Conservation (phyloP, 805 yeast species). For the Candida germanica region DNA sequence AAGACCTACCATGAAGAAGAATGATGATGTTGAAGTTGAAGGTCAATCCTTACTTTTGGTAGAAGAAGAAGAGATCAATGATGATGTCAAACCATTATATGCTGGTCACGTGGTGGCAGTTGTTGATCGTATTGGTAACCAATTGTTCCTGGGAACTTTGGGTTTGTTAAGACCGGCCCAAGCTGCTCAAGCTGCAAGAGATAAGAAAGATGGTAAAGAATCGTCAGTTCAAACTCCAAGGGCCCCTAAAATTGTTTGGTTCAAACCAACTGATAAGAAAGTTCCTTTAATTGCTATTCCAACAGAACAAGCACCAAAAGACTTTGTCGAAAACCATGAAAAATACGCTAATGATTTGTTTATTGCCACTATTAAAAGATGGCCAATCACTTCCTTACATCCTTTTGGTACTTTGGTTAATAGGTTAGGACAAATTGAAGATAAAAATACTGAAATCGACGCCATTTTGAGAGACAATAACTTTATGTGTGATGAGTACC, state of each 20-base stretch:
- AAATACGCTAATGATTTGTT: constrained; percentile 76
- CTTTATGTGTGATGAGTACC: constrained; percentile 76
- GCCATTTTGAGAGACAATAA: constrained; percentile 87
- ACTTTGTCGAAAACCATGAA: constrained; percentile 90
- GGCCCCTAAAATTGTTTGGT: constrained; percentile 96
- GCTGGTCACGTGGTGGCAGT: constrained; percentile 99
- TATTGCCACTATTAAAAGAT: constrained; percentile 93
- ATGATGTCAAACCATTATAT: constrained; percentile 87
- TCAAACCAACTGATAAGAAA: constrained; percentile 96
- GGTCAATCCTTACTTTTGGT: constrained; percentile 89
- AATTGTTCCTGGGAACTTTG: constrained; percentile 88
- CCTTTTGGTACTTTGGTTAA: constrained; percentile 94
- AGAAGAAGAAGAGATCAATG: constrained; percentile 94
- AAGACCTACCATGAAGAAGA: constrained; percentile 95
- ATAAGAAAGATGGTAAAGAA: constrained; percentile 45
- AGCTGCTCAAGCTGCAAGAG: constrained; percentile 79
- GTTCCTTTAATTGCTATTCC: constrained; percentile 98
- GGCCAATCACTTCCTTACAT: constrained; percentile 98
- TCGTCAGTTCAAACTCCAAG: constrained; percentile 42
- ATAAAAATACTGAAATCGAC: constrained; percentile 74
- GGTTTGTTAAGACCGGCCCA: constrained; percentile 95
- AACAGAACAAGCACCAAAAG: constrained; percentile 95
- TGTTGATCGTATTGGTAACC: constrained; percentile 96
- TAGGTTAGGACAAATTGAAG: constrained; percentile 78
- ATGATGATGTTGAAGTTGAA: constrained; percentile 97